These are phyloP conservation scores for Mrakia gelida DNA, from an alignment of 768 basidiomycete species.

Conservation along the genomic window DNA sequence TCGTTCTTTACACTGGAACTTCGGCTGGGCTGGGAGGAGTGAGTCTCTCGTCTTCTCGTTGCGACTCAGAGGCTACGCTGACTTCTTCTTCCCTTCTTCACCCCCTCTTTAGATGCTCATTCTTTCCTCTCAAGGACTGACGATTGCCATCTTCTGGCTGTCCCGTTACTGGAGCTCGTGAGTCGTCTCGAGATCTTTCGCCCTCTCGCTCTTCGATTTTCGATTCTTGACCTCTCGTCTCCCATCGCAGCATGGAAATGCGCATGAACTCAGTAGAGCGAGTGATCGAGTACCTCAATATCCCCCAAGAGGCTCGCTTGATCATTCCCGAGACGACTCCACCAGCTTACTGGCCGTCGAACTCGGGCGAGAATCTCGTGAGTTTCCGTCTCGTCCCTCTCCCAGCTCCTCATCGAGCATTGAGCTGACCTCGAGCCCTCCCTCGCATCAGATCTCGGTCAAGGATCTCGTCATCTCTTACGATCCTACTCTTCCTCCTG, in stretches of 20 bases:
- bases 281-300: conserved; percentile 56
- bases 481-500: conserved; percentile 74
- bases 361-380: not conserved
- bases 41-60: not conserved
- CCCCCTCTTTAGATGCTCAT: conserved; percentile 53
- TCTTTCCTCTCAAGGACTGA: conserved; percentile 65
- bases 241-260: conserved; percentile 52
- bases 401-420: not conserved
- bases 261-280: conserved; percentile 71
- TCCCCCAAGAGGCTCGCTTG: conserved; percentile 67
- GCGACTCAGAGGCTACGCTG: too few species aligned
- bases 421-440: not conserved
- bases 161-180: conserved; percentile 8
- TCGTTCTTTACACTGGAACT: conserved; percentile 61
- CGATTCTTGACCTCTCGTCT: conserved; percentile 40
- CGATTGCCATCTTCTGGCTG: conserved; percentile 45
- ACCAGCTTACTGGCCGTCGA: conserved; percentile 89
- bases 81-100: not conserved
- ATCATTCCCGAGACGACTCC: conserved; percentile 67
- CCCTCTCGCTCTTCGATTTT: not conserved
- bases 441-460: conserved; percentile 9
- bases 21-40: conserved; percentile 42
- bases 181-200: too few species aligned
- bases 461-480: conserved; percentile 73
- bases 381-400: not conserved